Base-by-base conservation (phyloP, 345 rosid species). In the Eucalyptus tenuipes region DNA sequence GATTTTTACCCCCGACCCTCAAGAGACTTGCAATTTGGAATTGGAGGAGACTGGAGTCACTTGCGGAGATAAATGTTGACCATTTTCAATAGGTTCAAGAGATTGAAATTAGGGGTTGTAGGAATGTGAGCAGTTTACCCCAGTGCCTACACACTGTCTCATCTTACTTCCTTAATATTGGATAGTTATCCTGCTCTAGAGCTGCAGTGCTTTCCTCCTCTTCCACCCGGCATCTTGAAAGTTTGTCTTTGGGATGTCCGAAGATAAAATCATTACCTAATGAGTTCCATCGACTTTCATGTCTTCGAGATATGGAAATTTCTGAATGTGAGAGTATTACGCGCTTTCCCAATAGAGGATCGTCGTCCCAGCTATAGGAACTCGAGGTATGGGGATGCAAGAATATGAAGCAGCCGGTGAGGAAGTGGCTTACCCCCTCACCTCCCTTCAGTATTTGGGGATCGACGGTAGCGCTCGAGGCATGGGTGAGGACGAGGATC, bases 181-280 rank as follows among this genome's bases (percentile, higher is more conserved):
- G 9, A 4, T 8, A 0, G 15, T 14, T 64, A 33, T 64, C 71
- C 37, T 64, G 20, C 71, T 14, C 17, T 64, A 15, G 3, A 64
- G 71, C 2, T 64, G 37, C 10, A 29, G 37, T 64, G 37, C 71
- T 64, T 64, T 33, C 71, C 71, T 29, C 0, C 71, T 29, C 71
- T n/a, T n/a, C 37, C 71, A 29, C 37, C 0, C 1, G 0, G 18
- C 37, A 64, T 64, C 71, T 7, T 16, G 17, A 6, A 3, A 2
- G n/a, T 29, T 64, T 6, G 17, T 2, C 71, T 64, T n/a, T 13
- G 3, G 8, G 18, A 3, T 64, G 71, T 64, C 71, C 10, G 37
- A 64, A 64, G 18, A 13, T 64, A 64, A 64, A 25, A 64, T 64
- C 71, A 8, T 64, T 64, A n/a, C 71, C 20, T n/a, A n/a, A n/a